Evolutionary conservation across 495 filamentous ascomycete species (phyloP).

Genomic region (Terfezia boudieri): DNA sequence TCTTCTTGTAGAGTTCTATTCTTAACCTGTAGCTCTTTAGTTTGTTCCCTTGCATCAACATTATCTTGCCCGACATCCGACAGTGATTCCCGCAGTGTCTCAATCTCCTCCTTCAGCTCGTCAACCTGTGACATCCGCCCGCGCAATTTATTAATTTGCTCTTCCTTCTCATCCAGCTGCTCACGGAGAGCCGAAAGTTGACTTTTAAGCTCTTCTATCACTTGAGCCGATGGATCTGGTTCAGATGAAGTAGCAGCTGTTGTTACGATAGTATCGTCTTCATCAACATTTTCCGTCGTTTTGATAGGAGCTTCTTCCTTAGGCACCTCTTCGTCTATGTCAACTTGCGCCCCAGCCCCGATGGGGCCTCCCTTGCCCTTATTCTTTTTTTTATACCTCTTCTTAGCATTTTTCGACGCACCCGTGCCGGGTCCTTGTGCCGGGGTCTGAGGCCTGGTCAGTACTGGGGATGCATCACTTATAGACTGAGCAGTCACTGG

Average conservation of each 20-base stretch:
- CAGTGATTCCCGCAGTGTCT: conserved; percentile 56
- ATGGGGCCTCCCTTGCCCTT: conserved; percentile 37
- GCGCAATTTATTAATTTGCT: conserved; percentile 40
- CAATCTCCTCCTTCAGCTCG: conserved; percentile 67
- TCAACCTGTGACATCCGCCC: conserved; percentile 51
- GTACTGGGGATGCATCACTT: conserved; percentile 7
- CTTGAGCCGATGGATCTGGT: background rate
- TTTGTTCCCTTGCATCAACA: conserved; percentile 57
- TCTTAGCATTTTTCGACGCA: conserved; percentile 26
- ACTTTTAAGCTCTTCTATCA: conserved; percentile 26
- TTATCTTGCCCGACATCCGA: conserved; percentile 54
- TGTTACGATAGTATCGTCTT: conserved; percentile 9
- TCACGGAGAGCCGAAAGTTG: conserved; percentile 33
- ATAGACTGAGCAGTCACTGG: background rate
- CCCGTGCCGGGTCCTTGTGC: conserved; percentile 4
- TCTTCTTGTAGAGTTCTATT: conserved; percentile 37
- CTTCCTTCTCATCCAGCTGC: conserved; percentile 50
- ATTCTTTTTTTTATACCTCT: conserved; percentile 84
- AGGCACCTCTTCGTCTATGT: conserved; percentile 5
- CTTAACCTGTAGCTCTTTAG: conserved; percentile 34
- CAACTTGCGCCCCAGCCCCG: conserved; percentile 20
- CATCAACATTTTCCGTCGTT: conserved; percentile 4
- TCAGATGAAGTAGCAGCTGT: background rate
- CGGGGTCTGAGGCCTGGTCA: conserved; percentile 9
- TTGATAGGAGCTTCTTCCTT: conserved; percentile 4